A percentile compares a stretch with the other conserved stretches of the same genome.
phyloP scores from a whole-genome alignment of 305 asterid species.

The Fraxinus floribunda region DNA sequence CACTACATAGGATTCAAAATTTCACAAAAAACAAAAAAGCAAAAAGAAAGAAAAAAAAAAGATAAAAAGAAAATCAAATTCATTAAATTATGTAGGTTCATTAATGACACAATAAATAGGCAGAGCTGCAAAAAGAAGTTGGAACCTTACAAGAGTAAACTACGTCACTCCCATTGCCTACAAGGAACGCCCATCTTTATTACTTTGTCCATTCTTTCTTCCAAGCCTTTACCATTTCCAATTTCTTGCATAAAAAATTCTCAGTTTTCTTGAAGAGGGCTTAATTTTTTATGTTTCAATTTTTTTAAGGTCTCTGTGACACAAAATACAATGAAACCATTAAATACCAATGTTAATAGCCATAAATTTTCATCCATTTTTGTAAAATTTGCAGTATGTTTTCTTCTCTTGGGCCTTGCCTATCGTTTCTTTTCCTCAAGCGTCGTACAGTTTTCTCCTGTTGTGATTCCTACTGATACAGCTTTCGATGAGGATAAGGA shows the following conservation, averaged over 20 bases:
- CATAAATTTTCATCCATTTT: conserved; percentile 36
- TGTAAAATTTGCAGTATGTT: conserved; percentile 48
- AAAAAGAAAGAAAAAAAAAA: too few species aligned
- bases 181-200: conserved; percentile 14
- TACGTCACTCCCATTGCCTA: conserved; percentile 3
- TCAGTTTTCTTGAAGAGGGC: conserved; percentile 10
- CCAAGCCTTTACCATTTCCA: background rate
- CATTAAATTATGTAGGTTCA: background rate
- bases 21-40: background rate
- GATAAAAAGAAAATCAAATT: too few species aligned
- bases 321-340: conserved; percentile 28
- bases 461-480: conserved; percentile 21
- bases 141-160: background rate
- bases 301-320: background rate
- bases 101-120: conserved; percentile 9
- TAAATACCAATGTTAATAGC: conserved; percentile 21
- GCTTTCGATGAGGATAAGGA: conserved; percentile 7
- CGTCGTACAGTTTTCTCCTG: conserved; percentile 37
- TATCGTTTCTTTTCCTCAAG: conserved; percentile 52
- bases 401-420: conserved; percentile 54
- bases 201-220: conserved; percentile 10
- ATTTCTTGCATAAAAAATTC: conserved; percentile 3
- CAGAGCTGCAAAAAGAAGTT: conserved; percentile 7
- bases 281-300: background rate
- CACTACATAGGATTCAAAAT: too few species aligned